phyloP scores from a whole-genome alignment of 2,329 filamentous ascomycete genomes.

The Botryosphaeria dothidea region DNA sequence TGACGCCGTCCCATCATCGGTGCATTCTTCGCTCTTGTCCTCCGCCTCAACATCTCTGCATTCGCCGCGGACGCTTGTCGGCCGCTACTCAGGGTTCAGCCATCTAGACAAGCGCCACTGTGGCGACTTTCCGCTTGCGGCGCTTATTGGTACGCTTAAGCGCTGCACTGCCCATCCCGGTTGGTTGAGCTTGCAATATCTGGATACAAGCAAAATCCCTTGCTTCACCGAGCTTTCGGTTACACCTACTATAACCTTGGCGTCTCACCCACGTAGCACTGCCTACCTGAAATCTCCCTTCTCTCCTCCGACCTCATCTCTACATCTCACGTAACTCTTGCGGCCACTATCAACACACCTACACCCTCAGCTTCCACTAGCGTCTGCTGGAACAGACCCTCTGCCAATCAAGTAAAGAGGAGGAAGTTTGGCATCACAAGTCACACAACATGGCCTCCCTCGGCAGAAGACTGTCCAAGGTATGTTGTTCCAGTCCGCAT shows the following conservation, averaged over 20 bases:
- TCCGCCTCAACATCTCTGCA: background rate
- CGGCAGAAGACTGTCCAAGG: slow-evolving; percentile 5
- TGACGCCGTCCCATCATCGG: background rate
- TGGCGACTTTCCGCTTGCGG: slow-evolving; percentile 5
- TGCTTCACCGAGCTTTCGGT: background rate
- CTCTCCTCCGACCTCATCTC: background rate
- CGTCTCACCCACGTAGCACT: slow-evolving; percentile 7
- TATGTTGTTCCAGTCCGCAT: too few species aligned
- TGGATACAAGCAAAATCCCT: background rate
- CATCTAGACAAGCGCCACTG: background rate
- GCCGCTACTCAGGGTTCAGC: background rate
- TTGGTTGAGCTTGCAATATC: background rate
- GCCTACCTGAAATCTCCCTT: background rate
- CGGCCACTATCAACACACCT: background rate
- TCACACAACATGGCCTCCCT: background rate
- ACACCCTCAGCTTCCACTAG: background rate
- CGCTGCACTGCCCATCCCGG: background rate
- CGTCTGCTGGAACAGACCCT: background rate
- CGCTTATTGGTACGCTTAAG: background rate
- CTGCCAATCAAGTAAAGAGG: background rate
- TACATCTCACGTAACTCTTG: background rate
- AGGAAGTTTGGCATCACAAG: background rate
- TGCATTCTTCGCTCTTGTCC: background rate
- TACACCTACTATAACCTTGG: background rate
- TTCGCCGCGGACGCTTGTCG: background rate